Conservation (phyloP, 306 rosid species). For the Cicer chorassanicum region DNA sequence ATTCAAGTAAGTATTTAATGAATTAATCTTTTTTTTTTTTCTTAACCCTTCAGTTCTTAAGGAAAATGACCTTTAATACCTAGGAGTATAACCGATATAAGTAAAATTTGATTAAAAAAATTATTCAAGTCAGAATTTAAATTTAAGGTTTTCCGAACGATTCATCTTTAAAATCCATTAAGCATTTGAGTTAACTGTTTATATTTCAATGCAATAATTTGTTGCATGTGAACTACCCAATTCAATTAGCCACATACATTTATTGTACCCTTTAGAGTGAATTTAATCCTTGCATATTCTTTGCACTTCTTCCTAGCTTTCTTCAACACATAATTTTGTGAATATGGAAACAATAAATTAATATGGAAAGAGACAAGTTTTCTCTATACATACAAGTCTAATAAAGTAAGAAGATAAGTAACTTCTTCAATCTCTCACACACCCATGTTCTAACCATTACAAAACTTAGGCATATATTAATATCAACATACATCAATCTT, state of each 20-base stretch:
- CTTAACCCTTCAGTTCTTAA: no score
- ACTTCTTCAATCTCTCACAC: background rate
- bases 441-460: constrained; percentile 4
- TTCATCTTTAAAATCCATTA: no score
- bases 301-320: constrained; percentile 11
- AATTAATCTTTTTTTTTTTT: no score
- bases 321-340: background rate
- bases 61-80: no score
- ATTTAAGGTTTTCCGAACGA: no score
- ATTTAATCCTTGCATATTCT: background rate
- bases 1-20: background rate
- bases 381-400: constrained; percentile 7
- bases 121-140: no score
- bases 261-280: background rate
- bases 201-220: no score
- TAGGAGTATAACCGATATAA: no score
- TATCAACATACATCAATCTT: background rate
- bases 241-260: no score
- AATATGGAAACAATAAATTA: constrained; percentile 14
- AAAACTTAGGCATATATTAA: background rate
- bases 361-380: background rate
- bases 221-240: no score
- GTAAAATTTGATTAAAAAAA: no score
- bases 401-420: background rate
- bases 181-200: no score